phyloP scores from a whole-genome alignment of 2,329 filamentous ascomycete species.

The Penicillium sp. region DNA sequence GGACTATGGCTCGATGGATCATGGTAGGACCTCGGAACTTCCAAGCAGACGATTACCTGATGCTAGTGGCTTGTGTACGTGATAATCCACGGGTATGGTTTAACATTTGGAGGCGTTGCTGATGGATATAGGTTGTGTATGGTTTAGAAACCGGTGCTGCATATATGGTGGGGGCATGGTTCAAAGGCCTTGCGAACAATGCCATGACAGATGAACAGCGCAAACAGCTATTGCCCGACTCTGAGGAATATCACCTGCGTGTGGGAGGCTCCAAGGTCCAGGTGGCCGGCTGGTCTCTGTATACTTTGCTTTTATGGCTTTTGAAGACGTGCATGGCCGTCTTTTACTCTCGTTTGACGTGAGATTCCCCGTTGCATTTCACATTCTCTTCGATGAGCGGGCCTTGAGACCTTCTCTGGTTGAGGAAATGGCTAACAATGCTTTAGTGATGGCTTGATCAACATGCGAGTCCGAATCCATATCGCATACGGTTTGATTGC shows the following conservation, averaged over 20 bases:
- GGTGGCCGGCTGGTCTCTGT: conserved; percentile 57
- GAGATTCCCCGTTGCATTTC: conserved; percentile 5
- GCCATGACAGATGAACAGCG: conserved; percentile 57
- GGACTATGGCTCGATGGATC: conserved; percentile 53
- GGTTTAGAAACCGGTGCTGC: conserved; percentile 52
- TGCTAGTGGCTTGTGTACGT: conserved; percentile 56
- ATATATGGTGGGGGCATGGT: conserved; percentile 53
- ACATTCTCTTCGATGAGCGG: background rate
- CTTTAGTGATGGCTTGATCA: conserved; percentile 41
- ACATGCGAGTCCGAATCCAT: conserved; percentile 50
- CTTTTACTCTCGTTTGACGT: conserved; percentile 60
- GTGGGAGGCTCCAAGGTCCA: conserved; percentile 57
- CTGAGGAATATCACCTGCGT: conserved; percentile 52
- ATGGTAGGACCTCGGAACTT: conserved; percentile 54
- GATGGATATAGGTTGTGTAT: conserved; percentile 50
- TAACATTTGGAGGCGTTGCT: background rate
- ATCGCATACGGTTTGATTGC: conserved; percentile 55
- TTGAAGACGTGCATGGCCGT: conserved; percentile 58
- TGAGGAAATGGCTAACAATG: background rate
- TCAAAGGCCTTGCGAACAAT: conserved; percentile 58
- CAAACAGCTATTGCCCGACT: conserved; percentile 44
- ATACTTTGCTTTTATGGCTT: conserved; percentile 55
- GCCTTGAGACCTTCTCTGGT: background rate
- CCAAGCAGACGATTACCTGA: conserved; percentile 61
- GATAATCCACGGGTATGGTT: background rate